Evolutionary conservation across 495 filamentous ascomycete genomes (phyloP), one percentile per base, ranked within the genome.

Genomic region (Penicillium cinerascens): DNA sequence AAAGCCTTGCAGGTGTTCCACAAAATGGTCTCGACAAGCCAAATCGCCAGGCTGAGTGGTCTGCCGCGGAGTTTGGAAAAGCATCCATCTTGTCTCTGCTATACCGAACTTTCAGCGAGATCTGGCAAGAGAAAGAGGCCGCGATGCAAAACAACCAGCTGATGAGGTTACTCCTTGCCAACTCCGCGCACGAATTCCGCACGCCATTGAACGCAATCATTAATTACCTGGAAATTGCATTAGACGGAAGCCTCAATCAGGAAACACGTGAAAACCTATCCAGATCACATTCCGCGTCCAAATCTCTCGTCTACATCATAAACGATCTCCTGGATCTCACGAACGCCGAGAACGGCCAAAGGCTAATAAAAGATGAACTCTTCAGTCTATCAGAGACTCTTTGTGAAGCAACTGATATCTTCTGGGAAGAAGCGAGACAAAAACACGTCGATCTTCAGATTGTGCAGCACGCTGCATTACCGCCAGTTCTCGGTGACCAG

Each of bases 141-240:
- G 85, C 87, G 6, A 68, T 93, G 59, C 85, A 92, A 59, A 91
- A 75, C 61, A 92, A 86, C 49, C 82, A 90, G 44, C 71, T 96
- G 18, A 92, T 88, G 27, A 74, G 80, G 45, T 70, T 96, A 15
- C 63, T 96, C 6, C 75, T 95, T 1, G 87, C 91, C 4, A 95
- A 96, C 62, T 91, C 89, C 1, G 91, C 91, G 0, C 91, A 96
- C 60, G 91, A 95, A 69, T 88, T 96, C 21, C 84, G 91, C 36
- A 96, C 91, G 1, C 91, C 91, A 1, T 72, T 96, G 4, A 95
- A 95, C 63, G 91, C 91, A 18, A 93, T 95, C 54, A 95, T 96
- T 66, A 96, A 96, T 56, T 95, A 92, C 56, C 75, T 96, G 6
- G 91, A 96, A 55, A 95, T 95, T 58, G 91, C 88, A 0, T 74